These are phyloP conservation scores for Pterocarpus santalinus DNA, from an alignment of 306 rosid species.

Conservation along the genomic window DNA sequence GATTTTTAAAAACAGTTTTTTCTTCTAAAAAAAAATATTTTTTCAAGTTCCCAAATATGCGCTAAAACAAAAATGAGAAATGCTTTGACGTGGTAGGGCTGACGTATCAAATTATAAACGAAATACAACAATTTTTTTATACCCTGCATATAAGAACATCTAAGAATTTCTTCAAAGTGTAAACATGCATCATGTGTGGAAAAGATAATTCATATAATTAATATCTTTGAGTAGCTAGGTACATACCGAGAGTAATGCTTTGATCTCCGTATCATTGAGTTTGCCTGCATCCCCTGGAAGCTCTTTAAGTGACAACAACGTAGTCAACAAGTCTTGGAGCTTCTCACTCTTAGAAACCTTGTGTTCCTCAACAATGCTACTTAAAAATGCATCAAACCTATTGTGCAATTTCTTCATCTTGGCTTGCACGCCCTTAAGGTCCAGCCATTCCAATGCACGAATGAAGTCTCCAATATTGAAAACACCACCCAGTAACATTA, in stretches of 20 bases:
- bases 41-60: no score
- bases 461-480: slow-evolving; percentile 78
- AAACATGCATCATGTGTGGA: no score
- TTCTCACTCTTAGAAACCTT: slow-evolving; percentile 48
- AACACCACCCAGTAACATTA: slow-evolving; percentile 76
- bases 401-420: slow-evolving; percentile 73
- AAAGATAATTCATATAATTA: no score
- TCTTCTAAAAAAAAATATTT: no score
- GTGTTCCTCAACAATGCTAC: slow-evolving; percentile 66
- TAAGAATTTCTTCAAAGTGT: no score
- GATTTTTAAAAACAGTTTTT: no score
- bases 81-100: no score
- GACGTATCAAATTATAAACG: no score
- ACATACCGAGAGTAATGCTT: slow-evolving; percentile 74
- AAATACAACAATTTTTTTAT: no score
- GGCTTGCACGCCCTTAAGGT: slow-evolving; percentile 66
- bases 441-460: slow-evolving; percentile 70
- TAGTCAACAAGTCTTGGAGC: slow-evolving; percentile 63
- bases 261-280: slow-evolving; percentile 71
- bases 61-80: no score
- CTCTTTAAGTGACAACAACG: slow-evolving; percentile 67
- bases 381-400: slow-evolving; percentile 70
- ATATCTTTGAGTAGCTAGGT: neutral
- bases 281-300: slow-evolving; percentile 57
- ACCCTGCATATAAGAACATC: no score